Evolutionary conservation across 331 rosid genomes (phyloP).

Genomic region (Rhamnella rubrinervis): DNA sequence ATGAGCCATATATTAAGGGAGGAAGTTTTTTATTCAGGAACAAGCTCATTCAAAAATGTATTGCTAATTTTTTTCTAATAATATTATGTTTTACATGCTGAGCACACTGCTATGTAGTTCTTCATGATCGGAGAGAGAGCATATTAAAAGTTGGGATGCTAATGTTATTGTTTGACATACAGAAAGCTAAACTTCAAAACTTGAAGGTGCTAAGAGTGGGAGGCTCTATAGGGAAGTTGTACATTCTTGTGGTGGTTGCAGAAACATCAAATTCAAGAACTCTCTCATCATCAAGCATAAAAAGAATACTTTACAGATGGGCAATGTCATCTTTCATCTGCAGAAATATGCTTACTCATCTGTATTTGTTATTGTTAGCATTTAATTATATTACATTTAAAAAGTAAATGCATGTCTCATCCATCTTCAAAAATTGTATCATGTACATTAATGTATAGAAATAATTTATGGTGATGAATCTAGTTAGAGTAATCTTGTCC

Average conservation of each 20-base stretch:
- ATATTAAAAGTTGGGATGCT: neutral
- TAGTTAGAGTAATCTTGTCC: no score
- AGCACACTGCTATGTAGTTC: neutral
- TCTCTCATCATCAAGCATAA: neutral
- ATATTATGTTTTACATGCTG: neutral
- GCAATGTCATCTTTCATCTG: neutral
- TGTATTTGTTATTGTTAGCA: neutral
- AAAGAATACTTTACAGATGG: neutral
- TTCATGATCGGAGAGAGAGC: neutral
- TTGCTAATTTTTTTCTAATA: neutral
- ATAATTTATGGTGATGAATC: no score
- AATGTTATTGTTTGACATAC: constrained; percentile 3
- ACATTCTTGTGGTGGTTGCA: neutral
- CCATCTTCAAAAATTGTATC: neutral
- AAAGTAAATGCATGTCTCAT: neutral
- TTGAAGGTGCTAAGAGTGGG: constrained; percentile 9
- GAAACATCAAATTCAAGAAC: neutral
- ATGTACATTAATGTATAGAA: neutral
- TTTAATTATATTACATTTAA: neutral
- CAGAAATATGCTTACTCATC: neutral
- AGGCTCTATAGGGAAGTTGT: neutral
- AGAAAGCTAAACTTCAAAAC: constrained; percentile 18
- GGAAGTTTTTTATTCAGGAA: no score
- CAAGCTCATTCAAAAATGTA: neutral
- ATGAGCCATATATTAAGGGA: no score